Evolutionary conservation across 495 filamentous ascomycete genomes (phyloP), one percentile per base, ranked within the genome.

Genomic region (Thermochaetoides thermophila): DNA sequence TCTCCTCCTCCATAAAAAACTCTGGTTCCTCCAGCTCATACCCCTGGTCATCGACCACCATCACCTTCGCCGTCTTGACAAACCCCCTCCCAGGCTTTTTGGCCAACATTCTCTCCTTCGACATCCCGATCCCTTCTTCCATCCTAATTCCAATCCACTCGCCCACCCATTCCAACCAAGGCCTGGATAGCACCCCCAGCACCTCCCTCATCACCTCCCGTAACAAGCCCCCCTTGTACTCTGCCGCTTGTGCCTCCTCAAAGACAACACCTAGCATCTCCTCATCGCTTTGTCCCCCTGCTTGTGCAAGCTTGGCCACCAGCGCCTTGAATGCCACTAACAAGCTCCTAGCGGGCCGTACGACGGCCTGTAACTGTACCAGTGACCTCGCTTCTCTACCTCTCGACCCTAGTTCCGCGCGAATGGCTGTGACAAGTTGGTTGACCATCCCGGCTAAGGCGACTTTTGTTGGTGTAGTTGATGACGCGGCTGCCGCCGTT

Each of bases 81-180:
- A 84, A 87, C 17, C 53, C 55, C 15, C 61, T 63, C 1, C 61
- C 57, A 0, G 50, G 39, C 0, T 61, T 63, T 8, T 52, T 55
- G n/a, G n/a, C n/a, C n/a, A n/a, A n/a, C n/a, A n/a, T n/a, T n/a
- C n/a, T n/a, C n/a, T n/a, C n/a, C 17, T 69, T 65, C 18, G 56
- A 51, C 10, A 70, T 27, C 29, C 62, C 55, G 4, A 68, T 44
- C 5, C 66, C 61, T 11, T 60, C 55, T 34, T 76, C 74, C 6
- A 60, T 50, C 33, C 60, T 69, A 7, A 89, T 60, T 0, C 85
- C 85, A 36, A 86, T 67, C 82, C 84, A 93, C 32, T 74, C 69
- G 27, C 80, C 73, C 2, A 81, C 58, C 31, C 77, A 70, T 12
- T 73, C 67, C 23, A 81, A 62, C 76, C 81, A 94, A 2, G 87